A percentile compares a stretch with the other conserved stretches of the same genome.
phyloP scores from a whole-genome alignment of 192 early-diverging fungal species.

The Martensiomyces pterosporus region DNA sequence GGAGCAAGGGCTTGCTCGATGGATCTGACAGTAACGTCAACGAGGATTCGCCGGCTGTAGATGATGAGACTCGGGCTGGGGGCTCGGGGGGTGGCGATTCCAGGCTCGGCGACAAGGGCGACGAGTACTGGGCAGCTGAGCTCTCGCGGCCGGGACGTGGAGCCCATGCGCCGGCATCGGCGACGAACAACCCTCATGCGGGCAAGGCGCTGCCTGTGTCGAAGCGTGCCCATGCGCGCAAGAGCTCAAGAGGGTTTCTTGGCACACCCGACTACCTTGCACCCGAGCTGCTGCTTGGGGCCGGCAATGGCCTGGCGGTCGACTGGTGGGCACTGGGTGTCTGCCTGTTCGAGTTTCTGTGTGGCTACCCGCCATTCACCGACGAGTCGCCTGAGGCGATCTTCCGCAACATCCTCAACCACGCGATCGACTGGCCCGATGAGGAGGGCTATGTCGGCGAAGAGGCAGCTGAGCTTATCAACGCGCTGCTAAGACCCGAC shows the following conservation, averaged over 20 bases:
- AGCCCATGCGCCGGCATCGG: slow-evolving; percentile 14
- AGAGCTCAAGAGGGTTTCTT: slow-evolving; percentile 50
- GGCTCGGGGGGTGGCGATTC: slow-evolving; percentile 19
- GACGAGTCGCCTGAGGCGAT: slow-evolving; percentile 82
- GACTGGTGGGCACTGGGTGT: slow-evolving; percentile 98
- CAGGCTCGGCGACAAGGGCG: slow-evolving; percentile 24
- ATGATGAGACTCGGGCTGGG: slow-evolving; percentile 12
- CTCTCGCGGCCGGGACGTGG: slow-evolving; percentile 17
- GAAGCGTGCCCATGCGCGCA: slow-evolving; percentile 45
- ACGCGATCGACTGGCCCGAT: slow-evolving; percentile 54
- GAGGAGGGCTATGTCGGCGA: slow-evolving; percentile 53
- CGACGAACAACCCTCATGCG: slow-evolving; percentile 9
- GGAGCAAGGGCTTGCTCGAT: slow-evolving; percentile 21
- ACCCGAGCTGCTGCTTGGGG: slow-evolving; percentile 85
- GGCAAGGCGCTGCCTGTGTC: slow-evolving; percentile 40
- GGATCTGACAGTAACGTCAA: slow-evolving; percentile 14
- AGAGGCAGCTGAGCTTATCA: slow-evolving; percentile 70
- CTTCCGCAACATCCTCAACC: slow-evolving; percentile 84
- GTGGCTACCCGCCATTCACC: slow-evolving; percentile 86
- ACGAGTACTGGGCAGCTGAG: slow-evolving; percentile 35
- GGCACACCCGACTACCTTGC: slow-evolving; percentile 96
- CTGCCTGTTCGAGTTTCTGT: slow-evolving; percentile 85
- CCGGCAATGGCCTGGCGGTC: slow-evolving; percentile 77
- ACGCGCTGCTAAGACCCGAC: slow-evolving; percentile 68
- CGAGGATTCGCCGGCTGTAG: slow-evolving; percentile 16